phyloP scores from a whole-genome alignment of 148 eudicot species.

The Rhododendron mucronatum region DNA sequence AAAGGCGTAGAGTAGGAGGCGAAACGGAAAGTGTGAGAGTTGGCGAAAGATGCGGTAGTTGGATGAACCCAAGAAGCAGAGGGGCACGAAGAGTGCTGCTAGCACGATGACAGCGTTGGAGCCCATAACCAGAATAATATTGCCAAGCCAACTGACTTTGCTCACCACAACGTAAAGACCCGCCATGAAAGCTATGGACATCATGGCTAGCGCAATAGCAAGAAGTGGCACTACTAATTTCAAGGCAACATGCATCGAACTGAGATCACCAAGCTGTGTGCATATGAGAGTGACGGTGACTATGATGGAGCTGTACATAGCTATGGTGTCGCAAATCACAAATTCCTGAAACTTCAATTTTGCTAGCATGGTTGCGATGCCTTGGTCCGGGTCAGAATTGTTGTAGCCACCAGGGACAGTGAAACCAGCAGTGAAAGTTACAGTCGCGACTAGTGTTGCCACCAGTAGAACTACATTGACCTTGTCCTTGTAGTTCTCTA shows the following conservation, averaged over 20 bases:
- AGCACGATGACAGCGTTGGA: constrained; percentile 14
- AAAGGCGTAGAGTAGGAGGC: constrained; percentile 12
- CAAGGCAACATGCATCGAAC: not conserved
- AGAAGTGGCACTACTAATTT: constrained; percentile 5
- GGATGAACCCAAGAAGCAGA: not conserved
- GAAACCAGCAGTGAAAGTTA: not conserved
- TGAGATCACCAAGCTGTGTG: constrained; percentile 38
- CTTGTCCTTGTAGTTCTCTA: constrained; percentile 18
- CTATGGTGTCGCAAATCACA: not conserved
- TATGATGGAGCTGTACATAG: constrained; percentile 1
- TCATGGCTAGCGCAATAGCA: constrained; percentile 36
- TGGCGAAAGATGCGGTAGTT: not conserved
- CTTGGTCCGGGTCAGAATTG: not conserved
- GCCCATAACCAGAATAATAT: constrained; percentile 29
- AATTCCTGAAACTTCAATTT: not conserved
- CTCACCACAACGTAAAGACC: constrained; percentile 32
- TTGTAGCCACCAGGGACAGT: not conserved
- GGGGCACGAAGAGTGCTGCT: constrained; percentile 23
- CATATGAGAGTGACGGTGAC: constrained; percentile 37
- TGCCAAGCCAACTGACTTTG: constrained; percentile 35
- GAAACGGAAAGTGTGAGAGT: constrained; percentile 16
- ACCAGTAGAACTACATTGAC: constrained; percentile 24
- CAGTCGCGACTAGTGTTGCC: constrained; percentile 25
- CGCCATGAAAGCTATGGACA: constrained; percentile 48
- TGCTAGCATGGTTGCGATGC: not conserved